Percentiles rank a stretch among this genome's conserved stretches.
Conservation (phyloP, 495 filamentous ascomycete genomes). For the Recurvomyces mirabilis region DNA sequence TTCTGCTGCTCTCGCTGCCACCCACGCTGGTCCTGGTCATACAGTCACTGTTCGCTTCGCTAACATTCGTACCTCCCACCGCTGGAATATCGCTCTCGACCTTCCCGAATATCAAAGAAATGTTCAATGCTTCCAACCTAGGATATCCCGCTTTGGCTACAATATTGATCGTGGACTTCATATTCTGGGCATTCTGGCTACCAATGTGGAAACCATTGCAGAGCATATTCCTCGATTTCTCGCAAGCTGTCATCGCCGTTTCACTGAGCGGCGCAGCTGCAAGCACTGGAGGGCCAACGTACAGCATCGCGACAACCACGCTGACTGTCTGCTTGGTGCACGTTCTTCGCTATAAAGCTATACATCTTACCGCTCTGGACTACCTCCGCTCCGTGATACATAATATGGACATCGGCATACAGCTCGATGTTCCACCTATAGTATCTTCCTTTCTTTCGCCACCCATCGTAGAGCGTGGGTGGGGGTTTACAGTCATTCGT, state of each 20-base stretch:
- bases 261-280: conserved; percentile 79
- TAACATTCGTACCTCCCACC: conserved; percentile 82
- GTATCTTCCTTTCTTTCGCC: conserved; percentile 12
- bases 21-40: conserved; percentile 80
- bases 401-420: conserved; percentile 14
- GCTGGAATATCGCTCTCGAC: conserved; percentile 37
- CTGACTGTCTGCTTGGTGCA: conserved; percentile 62
- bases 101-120: conserved; percentile 32
- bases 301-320: conserved; percentile 66
- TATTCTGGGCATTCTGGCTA: conserved; percentile 76
- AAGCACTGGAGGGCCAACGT: conserved; percentile 49
- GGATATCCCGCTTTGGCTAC: conserved; percentile 68
- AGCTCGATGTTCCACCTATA: conserved; percentile 15
- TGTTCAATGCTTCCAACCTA: conserved; percentile 57
- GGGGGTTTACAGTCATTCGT: conserved; percentile 17
- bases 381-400: conserved; percentile 21
- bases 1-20: conserved; percentile 92
- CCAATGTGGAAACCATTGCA: conserved; percentile 83
- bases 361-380: conserved; percentile 22
- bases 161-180: conserved; percentile 66
- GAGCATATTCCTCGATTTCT: conserved; percentile 82
- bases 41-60: conserved; percentile 82
- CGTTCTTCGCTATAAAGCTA: conserved; percentile 41
- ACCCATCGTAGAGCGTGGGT: conserved; percentile 14
- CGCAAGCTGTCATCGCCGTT: conserved; percentile 89